Evolutionary conservation across 2,329 filamentous ascomycete genomes (phyloP).

Genomic region (Paecilomyces sp.): DNA sequence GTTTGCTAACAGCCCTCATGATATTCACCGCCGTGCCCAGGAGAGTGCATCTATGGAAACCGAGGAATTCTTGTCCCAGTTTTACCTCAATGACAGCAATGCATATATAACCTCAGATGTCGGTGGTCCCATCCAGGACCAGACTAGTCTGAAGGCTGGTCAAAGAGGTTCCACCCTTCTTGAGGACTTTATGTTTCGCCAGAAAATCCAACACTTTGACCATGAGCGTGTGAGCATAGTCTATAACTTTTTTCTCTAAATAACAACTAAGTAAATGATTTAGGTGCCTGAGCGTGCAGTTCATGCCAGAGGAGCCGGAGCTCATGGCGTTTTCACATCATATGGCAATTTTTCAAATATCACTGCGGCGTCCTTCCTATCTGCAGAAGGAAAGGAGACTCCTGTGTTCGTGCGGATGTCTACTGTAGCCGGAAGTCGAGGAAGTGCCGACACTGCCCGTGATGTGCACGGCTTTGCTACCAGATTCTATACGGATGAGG

Average conservation of each 20-base stretch:
- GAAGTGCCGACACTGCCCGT: constrained; percentile 62
- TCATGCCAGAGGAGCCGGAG: constrained; percentile 61
- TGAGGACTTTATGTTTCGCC: constrained; percentile 66
- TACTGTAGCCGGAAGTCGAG: constrained; percentile 62
- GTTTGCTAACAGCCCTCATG: constrained; percentile 8
- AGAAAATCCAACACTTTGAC: constrained; percentile 65
- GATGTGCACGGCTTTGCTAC: constrained; percentile 69
- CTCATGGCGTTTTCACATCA: constrained; percentile 63
- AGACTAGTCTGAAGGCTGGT: constrained; percentile 60
- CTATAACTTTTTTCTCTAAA: background rate
- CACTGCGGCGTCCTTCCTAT: constrained; percentile 60
- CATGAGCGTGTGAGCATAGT: constrained; percentile 54
- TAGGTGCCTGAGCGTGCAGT: constrained; percentile 59
- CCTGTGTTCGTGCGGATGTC: constrained; percentile 66
- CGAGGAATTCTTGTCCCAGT: constrained; percentile 37
- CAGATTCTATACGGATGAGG: constrained; percentile 64
- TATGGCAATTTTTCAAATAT: constrained; percentile 62
- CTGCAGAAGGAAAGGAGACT: constrained; percentile 52
- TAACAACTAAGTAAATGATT: background rate
- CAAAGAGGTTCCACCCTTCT: constrained; percentile 60
- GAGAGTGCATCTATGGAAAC: constrained; percentile 21
- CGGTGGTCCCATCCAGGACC: constrained; percentile 61
- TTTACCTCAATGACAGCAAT: constrained; percentile 46
- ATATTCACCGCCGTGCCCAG: constrained; percentile 13
- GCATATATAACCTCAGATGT: constrained; percentile 59